Evolutionary conservation across 176 grass and related monocot species (phyloP).

Genomic region (Oryza meridionalis): DNA sequence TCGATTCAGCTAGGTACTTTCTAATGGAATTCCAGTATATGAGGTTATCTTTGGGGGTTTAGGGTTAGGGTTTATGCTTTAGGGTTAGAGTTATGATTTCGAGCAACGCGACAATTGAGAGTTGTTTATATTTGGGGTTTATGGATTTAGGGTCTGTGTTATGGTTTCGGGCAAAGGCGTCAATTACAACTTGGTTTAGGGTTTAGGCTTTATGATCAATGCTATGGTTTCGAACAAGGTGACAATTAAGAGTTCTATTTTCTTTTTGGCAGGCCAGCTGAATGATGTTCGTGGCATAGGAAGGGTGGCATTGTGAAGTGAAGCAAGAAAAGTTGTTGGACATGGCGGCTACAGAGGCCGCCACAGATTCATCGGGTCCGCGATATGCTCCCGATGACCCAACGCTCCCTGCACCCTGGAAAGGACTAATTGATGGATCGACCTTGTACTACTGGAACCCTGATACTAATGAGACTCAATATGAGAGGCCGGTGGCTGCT

Average conservation of each 20-base stretch:
- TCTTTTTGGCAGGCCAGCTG: not conserved
- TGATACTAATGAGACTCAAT: conserved; percentile 90
- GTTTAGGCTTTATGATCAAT: not conserved
- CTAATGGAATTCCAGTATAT: not conserved
- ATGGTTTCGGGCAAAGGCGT: not conserved
- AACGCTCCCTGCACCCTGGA: conserved; percentile 80
- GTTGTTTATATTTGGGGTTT: not conserved
- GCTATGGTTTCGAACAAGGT: not conserved
- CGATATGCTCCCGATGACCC: conserved; percentile 90
- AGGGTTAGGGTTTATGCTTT: not conserved
- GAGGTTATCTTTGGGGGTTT: not conserved
- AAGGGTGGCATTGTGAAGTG: not conserved
- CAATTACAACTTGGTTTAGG: not conserved
- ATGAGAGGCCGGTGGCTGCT: conserved; percentile 56
- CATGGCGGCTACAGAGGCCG: conserved; percentile 65
- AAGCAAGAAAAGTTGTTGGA: not conserved
- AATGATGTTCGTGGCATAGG: conserved; percentile 3
- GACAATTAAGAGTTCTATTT: not conserved
- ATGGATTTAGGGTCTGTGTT: not conserved
- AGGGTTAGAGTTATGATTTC: not conserved
- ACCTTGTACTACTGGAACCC: conserved; percentile 98
- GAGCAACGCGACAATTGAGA: not conserved
- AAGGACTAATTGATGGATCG: conserved; percentile 71
- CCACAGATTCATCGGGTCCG: conserved; percentile 53
- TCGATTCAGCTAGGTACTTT: not conserved